Conservation (phyloP, 495 filamentous ascomycete species). For the Hypoxylon perforatum region DNA sequence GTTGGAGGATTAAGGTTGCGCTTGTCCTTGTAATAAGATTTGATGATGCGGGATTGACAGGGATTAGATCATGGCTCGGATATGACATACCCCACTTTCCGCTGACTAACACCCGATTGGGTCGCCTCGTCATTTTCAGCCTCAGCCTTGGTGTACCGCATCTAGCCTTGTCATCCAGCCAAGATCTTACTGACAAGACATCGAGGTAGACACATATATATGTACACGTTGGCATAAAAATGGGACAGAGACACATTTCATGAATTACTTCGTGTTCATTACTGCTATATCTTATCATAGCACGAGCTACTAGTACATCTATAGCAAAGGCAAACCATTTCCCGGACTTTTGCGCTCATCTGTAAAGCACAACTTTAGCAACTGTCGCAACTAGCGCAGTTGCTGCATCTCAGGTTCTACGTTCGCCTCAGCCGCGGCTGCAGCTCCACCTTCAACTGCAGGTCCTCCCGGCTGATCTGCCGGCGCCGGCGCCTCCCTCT, state of each 20-base stretch:
- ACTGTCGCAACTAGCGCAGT: conserved; percentile 28
- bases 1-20: conserved; percentile 7
- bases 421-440: not conserved
- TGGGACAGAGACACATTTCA: too few species aligned
- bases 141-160: not conserved
- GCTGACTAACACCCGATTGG: conserved; percentile 15
- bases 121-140: conserved; percentile 6
- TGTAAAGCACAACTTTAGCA: conserved; percentile 2
- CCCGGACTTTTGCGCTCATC: not conserved
- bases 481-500: conserved; percentile 1
- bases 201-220: too few species aligned
- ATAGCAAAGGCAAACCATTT: not conserved
- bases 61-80: conserved; percentile 6
- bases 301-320: not conserved
- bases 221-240: too few species aligned
- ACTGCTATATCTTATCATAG: too few species aligned
- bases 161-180: too few species aligned
- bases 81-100: conserved; percentile 5
- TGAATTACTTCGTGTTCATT: too few species aligned
- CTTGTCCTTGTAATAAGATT: conserved; percentile 24
- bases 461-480: not conserved
- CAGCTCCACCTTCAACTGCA: not conserved
- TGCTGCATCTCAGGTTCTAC: conserved; percentile 41
- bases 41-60: conserved; percentile 17
- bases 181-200: not conserved